These are phyloP conservation scores for Lycium barbarum DNA, from an alignment of 257 asterid species.

Conservation along the genomic window DNA sequence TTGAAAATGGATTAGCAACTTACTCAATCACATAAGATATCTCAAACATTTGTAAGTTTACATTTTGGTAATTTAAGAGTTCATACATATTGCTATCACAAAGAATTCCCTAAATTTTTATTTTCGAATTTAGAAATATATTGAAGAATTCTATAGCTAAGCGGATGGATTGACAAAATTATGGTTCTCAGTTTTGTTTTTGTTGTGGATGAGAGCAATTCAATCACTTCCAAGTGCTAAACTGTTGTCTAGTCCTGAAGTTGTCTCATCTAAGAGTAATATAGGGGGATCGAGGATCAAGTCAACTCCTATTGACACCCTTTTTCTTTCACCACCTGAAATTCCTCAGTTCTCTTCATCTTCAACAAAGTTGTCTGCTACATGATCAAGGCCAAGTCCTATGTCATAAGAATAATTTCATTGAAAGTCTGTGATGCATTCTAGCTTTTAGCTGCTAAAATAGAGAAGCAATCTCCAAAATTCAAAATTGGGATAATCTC, in stretches of 20 bases:
- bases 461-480: too few relatives aligned
- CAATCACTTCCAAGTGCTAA: slow-evolving; percentile 86
- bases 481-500: too few relatives aligned
- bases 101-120: too few relatives aligned
- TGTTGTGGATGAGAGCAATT: slow-evolving; percentile 74
- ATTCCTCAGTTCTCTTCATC: slow-evolving; percentile 80
- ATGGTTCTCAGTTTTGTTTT: slow-evolving; percentile 62
- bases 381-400: slow-evolving; percentile 75
- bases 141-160: slow-evolving; percentile 76
- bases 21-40: too few relatives aligned
- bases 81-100: too few relatives aligned
- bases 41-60: too few relatives aligned
- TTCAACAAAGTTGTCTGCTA: slow-evolving; percentile 64
- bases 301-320: slow-evolving; percentile 81
- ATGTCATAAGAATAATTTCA: too few relatives aligned
- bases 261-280: slow-evolving; percentile 79
- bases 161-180: slow-evolving; percentile 75
- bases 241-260: slow-evolving; percentile 85
- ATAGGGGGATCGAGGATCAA: slow-evolving; percentile 80
- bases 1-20: too few relatives aligned
- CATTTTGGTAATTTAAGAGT: too few relatives aligned
- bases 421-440: too few relatives aligned
- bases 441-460: too few relatives aligned
- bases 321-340: slow-evolving; percentile 80
- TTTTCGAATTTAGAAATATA: slow-evolving; percentile 41